Conservation (phyloP, 352 stramenopile genomes). For the Globisporangium recalcitrans region DNA sequence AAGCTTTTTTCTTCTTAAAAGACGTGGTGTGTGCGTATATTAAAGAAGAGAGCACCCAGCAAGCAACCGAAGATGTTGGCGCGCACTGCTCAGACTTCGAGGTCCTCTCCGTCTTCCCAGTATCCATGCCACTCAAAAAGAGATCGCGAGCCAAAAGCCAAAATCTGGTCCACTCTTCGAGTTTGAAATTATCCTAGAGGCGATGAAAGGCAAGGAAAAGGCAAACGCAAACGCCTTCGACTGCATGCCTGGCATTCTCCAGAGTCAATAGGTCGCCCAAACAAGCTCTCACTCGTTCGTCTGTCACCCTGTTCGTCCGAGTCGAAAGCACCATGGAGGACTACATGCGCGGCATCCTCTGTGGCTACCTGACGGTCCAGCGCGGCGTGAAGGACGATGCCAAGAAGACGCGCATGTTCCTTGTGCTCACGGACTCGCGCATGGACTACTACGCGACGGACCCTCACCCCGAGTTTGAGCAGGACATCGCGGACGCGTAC, state of each 20-base stretch:
- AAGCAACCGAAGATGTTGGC: too few relatives aligned
- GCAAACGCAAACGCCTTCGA: not conserved
- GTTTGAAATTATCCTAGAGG: not conserved
- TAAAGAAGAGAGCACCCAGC: too few relatives aligned
- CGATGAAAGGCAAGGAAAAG: not conserved
- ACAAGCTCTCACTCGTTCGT: too few relatives aligned
- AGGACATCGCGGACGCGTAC: slow-evolving; percentile 49
- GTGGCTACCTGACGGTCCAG: slow-evolving; percentile 60
- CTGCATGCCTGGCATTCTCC: not conserved
- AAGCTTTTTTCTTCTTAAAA: not conserved
- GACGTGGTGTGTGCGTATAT: not conserved
- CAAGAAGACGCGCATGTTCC: slow-evolving; percentile 58
- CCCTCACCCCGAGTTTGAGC: slow-evolving; percentile 52
- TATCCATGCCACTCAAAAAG: not conserved
- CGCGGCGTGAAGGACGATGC: slow-evolving; percentile 36
- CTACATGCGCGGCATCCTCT: slow-evolving; percentile 67
- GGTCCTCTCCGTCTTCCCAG: too few relatives aligned
- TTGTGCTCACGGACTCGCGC: slow-evolving; percentile 69
- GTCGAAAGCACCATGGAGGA: slow-evolving; percentile 43
- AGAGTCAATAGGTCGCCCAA: not conserved
- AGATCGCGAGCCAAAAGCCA: not conserved
- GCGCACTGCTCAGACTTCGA: too few relatives aligned
- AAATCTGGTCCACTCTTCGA: not conserved
- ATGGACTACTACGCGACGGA: slow-evolving; percentile 70
- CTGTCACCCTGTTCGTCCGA: too few relatives aligned